These are phyloP conservation scores for Leptosphaerulina australis DNA, from an alignment of 2,329 filamentous ascomycete species.

Conservation along the genomic window DNA sequence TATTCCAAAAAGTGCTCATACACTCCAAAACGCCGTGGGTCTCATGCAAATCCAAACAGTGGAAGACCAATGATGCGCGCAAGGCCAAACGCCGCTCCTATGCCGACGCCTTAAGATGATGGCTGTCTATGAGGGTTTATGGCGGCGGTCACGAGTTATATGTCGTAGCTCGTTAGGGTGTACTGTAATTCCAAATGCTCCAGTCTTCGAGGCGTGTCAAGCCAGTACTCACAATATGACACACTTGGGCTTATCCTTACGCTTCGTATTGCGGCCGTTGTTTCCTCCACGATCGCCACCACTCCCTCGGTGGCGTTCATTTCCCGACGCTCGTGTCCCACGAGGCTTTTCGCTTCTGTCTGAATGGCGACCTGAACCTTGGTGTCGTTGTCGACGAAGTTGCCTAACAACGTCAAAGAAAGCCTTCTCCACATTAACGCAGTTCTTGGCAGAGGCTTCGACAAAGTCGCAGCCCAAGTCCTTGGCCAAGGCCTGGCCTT, in stretches of 20 bases:
- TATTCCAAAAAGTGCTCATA: slow-evolving; percentile 23
- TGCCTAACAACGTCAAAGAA: slow-evolving; percentile 97
- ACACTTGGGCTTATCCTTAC: slow-evolving; percentile 43
- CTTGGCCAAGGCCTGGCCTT: slow-evolving; percentile 88
- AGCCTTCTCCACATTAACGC: slow-evolving; percentile 97
- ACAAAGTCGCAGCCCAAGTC: slow-evolving; percentile 96
- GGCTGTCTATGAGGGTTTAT: slow-evolving; percentile 40
- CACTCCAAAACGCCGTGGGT: slow-evolving; percentile 43
- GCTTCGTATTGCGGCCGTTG: slow-evolving; percentile 20
- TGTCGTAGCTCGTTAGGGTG: slow-evolving; percentile 37
- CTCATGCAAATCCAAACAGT: slow-evolving; percentile 37
- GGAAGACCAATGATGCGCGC: slow-evolving; percentile 37
- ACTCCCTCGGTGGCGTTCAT: slow-evolving; percentile 26
- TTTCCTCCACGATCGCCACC: slow-evolving; percentile 26
- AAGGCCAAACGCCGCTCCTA: slow-evolving; percentile 45
- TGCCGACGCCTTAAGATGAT: slow-evolving; percentile 42
- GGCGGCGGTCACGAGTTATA: slow-evolving; percentile 32
- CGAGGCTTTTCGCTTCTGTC: slow-evolving; percentile 23
- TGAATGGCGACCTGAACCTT: slow-evolving; percentile 30
- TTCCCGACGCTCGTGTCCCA: slow-evolving; percentile 21
- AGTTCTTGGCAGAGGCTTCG: slow-evolving; percentile 96
- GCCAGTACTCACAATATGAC: slow-evolving; percentile 39
- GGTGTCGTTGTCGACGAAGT: slow-evolving; percentile 79
- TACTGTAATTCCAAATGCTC: slow-evolving; percentile 35
- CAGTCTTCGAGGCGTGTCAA: slow-evolving; percentile 19